A percentile compares a stretch with the other conserved stretches of the same genome.
Conservation (phyloP, 768 basidiomycete genomes). For the Chalciporus piperatus region DNA sequence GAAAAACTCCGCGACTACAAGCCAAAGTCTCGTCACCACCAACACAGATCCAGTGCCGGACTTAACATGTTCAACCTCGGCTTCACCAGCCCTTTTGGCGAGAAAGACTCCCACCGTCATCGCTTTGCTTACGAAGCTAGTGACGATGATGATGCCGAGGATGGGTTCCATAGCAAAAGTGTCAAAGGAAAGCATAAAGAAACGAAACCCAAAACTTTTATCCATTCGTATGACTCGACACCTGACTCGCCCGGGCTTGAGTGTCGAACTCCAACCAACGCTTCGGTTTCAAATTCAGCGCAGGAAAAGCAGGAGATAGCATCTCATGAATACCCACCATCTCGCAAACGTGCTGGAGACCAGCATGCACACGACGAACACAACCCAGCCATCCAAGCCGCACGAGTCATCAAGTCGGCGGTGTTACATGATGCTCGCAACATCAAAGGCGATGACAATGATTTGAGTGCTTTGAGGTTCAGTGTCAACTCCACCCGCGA, state of each 20-base stretch:
- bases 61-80: constrained; percentile 41
- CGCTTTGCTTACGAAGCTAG: constrained; percentile 27
- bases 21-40: constrained; percentile 40
- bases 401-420: constrained; percentile 63
- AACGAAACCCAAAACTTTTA: constrained; percentile 1
- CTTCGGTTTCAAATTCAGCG: not conserved
- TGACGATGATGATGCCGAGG: constrained; percentile 31
- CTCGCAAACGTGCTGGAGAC: constrained; percentile 17
- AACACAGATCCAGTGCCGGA: constrained; percentile 33
- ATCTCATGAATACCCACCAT: constrained; percentile 42
- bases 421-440: constrained; percentile 77
- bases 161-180: constrained; percentile 15
- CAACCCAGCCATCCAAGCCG: constrained; percentile 51
- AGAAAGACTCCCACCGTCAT: constrained; percentile 42
- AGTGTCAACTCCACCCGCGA: constrained; percentile 57
- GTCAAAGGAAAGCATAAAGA: constrained; percentile 30
- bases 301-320: constrained; percentile 6
- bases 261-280: constrained; percentile 7
- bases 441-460: constrained; percentile 49
- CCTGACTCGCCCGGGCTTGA: constrained; percentile 13
- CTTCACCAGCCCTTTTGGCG: constrained; percentile 36
- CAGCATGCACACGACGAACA: constrained; percentile 30
- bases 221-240: constrained; percentile 1
- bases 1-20: constrained; percentile 67
- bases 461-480: constrained; percentile 44